phyloP scores from a whole-genome alignment of 1,139 yeast species.

The Pneumocystis oryctolagi region DNA sequence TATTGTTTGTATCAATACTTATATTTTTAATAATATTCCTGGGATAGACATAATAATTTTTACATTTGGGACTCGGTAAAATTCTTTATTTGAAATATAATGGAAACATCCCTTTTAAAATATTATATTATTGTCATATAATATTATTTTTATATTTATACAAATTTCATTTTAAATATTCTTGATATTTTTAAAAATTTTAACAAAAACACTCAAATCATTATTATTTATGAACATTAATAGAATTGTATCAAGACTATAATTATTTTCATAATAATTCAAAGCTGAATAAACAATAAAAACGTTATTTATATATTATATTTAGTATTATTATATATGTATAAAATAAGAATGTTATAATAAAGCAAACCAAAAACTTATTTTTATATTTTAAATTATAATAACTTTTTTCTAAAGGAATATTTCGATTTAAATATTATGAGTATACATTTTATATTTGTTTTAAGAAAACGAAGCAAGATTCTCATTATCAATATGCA shows the following conservation, averaged over 20 bases:
- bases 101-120: background rate
- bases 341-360: no score
- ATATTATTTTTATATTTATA: no score
- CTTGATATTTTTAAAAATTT: no score
- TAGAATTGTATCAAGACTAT: background rate
- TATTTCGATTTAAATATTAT: background rate
- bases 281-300: no score
- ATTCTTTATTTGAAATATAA: background rate
- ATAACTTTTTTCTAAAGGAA: background rate
- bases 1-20: background rate
- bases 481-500: background rate
- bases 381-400: no score
- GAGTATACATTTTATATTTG: background rate
- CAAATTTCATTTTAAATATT: no score
- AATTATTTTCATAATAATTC: background rate
- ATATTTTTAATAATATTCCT: background rate
- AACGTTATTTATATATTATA: no score
- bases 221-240: no score
- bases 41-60: background rate
- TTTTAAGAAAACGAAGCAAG: background rate
- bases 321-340: no score
- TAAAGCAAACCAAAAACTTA: no score
- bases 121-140: background rate
- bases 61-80: background rate
- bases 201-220: no score